phyloP scores from a whole-genome alignment of 305 asterid genomes.

The Fraxinus ornus region DNA sequence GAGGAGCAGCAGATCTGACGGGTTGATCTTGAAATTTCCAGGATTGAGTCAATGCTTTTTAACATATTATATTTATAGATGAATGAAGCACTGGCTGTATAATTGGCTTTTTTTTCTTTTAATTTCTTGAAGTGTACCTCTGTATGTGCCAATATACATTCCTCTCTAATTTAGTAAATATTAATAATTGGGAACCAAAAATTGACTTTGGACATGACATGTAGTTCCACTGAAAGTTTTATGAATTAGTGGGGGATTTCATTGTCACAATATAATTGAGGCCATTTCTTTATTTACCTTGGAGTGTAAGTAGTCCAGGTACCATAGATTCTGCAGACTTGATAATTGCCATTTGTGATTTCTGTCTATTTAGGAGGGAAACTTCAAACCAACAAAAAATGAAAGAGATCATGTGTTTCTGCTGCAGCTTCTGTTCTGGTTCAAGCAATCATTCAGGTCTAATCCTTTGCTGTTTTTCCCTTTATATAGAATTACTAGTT shows the following conservation, averaged over 20 bases:
- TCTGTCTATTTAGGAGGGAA: constrained; percentile 69
- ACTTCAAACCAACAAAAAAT: constrained; percentile 61
- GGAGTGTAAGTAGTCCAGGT: constrained; percentile 2
- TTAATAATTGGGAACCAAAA: constrained; percentile 2
- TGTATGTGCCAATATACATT: not conserved
- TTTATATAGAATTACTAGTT: not conserved
- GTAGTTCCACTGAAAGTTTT: not conserved
- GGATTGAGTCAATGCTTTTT: not conserved
- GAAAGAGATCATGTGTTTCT: constrained; percentile 82
- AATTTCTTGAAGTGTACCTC: not conserved
- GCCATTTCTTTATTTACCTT: constrained; percentile 20
- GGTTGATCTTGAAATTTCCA: constrained; percentile 4
- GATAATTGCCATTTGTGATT: constrained; percentile 23
- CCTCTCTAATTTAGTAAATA: not conserved
- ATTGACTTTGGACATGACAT: constrained; percentile 1
- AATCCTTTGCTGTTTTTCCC: constrained; percentile 7
- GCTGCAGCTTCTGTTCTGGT: constrained; percentile 95
- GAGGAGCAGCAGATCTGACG: not conserved
- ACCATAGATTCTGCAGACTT: constrained; percentile 6
- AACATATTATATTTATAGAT: not conserved
- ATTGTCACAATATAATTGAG: constrained; percentile 4
- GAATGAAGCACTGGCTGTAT: not conserved
- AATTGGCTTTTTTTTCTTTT: not conserved
- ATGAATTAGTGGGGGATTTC: not conserved
- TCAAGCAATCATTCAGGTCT: constrained; percentile 93